Base-by-base conservation (phyloP, 179 eudicot genomes). In the Sideroxylon spinosum region DNA sequence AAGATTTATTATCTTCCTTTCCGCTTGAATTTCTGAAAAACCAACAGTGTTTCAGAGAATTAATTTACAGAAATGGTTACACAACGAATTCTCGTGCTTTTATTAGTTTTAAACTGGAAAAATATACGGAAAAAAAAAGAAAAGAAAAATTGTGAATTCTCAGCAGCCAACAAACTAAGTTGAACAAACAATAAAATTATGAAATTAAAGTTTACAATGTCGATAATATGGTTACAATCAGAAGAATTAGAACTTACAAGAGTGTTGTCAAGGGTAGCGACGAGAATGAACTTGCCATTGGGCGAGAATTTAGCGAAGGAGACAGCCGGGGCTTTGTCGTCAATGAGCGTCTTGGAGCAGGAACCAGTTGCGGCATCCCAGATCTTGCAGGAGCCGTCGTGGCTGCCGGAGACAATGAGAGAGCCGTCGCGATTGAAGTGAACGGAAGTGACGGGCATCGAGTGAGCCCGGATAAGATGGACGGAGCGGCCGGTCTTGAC, bases 231-330 rank as follows among this genome's bases (percentile, higher is more conserved):
- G 44, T 3, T 37, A 79, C 17, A 65, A 23, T 12, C 3, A 20
- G 17, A 29, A 71, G 74, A n/a, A 79, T 9, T 55, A 37, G 0
- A 48, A 80, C 89, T 84, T 63, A 95, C 99, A 78, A 96, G 85
- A 25, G 89, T 83, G 79, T 94, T 89, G 76, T 96, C 97, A 3
- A 96, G 82, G 3, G 90, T 90, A 0, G 90, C 97, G 7, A 91
- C 94, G 4, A 96, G 99, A 61, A 96, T 91, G 73, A 92, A 92
- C 86, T 91, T 96, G 4, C 99, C 98, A 78, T 96, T 96, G 0
- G 99, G 99, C 19, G 99, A 96, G 68, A 96, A 94, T 87, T 91
- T 91, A 0, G 95, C 86, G 73, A 92, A 95, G 7, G 95, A 89
- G 61, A 95, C 98, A 0, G 89, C 91, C 13, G 89, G 83, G 8